Percentiles rank a stretch among this genome's conserved stretches.
These are phyloP conservation scores for Saturnispora mendoncae DNA, from an alignment of 805 yeast genomes.

Conservation along the genomic window DNA sequence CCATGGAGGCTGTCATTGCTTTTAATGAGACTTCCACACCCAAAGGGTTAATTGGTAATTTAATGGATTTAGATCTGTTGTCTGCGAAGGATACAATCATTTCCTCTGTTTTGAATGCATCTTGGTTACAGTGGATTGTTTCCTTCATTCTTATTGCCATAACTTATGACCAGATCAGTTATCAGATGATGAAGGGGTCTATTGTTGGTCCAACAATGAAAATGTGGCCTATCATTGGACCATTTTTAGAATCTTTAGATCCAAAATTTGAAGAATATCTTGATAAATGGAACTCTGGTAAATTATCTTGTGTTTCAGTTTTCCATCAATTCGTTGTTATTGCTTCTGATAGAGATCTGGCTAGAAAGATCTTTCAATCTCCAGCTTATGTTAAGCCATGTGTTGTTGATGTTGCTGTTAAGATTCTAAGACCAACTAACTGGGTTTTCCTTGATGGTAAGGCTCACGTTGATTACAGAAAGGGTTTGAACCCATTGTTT, in stretches of 20 bases:
- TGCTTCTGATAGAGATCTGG: conserved; percentile 79
- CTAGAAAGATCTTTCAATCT: conserved; percentile 77
- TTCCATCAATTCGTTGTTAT: conserved; percentile 97
- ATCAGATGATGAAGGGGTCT: conserved; percentile 71
- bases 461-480: conserved; percentile 89
- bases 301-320: conserved; percentile 90
- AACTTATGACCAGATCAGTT: conserved; percentile 67
- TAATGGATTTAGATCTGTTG: not conserved
- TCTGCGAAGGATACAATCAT: not conserved
- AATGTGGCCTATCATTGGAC: conserved; percentile 93
- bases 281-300: conserved; percentile 93
- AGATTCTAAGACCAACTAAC: conserved; percentile 87
- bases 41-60: not conserved
- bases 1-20: conserved; percentile 15
- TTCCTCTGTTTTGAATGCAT: conserved; percentile 8
- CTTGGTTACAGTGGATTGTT: conserved; percentile 47
- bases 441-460: conserved; percentile 98
- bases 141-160: conserved; percentile 41
- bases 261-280: conserved; percentile 92
- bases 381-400: conserved; percentile 92
- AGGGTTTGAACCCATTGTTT: conserved; percentile 81
- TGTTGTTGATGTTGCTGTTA: conserved; percentile 94
- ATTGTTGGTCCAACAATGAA: conserved; percentile 88
- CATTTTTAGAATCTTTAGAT: conserved; percentile 86
- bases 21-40: conserved; percentile 4